These are phyloP conservation scores for Talaromyces sp. DNA, from an alignment of 2,329 filamentous ascomycete species.

Conservation along the genomic window DNA sequence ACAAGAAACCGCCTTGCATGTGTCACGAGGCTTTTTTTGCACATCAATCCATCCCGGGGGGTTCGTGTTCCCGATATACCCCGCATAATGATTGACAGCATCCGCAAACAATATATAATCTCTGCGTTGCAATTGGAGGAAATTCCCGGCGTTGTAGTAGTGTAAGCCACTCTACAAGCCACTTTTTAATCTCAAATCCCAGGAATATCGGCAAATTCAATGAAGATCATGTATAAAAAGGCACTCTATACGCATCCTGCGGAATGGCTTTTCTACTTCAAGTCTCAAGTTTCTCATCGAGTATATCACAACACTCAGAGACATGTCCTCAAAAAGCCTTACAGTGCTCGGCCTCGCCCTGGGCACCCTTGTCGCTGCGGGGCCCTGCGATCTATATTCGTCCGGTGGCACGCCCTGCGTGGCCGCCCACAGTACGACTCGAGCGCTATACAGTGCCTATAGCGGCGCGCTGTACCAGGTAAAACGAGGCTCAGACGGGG, in stretches of 20 bases:
- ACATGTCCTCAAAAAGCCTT: background rate
- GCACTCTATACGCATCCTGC: background rate
- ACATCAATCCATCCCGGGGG: background rate
- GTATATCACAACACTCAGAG: background rate
- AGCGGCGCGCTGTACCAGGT: conserved; percentile 4
- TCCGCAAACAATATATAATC: background rate
- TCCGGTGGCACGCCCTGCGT: conserved; percentile 7
- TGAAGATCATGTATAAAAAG: background rate
- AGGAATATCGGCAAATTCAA: background rate
- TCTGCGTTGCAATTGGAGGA: background rate
- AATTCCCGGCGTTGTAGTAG: background rate
- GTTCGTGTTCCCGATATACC: background rate
- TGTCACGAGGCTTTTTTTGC: background rate
- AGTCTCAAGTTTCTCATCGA: background rate
- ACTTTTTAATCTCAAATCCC: background rate
- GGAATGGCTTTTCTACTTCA: background rate
- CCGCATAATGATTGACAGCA: background rate
- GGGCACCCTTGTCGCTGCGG: conserved; percentile 3
- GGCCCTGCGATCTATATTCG: conserved; percentile 6
- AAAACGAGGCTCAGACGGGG: conserved; percentile 1
- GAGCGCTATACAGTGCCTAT: conserved; percentile 3
- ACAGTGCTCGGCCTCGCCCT: conserved; percentile 1
- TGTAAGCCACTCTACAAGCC: background rate
- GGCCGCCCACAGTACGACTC: conserved; percentile 7
- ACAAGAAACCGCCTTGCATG: conserved; percentile 1